Base-by-base conservation (phyloP, 352 stramenopile genomes). In the Thraustochytrium sp. region DNA sequence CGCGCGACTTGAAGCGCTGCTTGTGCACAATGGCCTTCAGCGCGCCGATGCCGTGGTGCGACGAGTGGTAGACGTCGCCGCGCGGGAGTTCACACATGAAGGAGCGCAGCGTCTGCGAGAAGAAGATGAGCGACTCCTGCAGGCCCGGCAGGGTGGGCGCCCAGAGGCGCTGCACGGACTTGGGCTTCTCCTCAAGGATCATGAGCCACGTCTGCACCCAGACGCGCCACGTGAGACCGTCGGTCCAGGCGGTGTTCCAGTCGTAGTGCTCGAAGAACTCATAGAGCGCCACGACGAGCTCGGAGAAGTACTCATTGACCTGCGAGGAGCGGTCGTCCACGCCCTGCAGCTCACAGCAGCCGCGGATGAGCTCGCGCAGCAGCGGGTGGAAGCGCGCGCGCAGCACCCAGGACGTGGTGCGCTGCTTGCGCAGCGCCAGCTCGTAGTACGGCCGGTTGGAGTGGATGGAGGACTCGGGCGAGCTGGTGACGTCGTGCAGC, bases 261-360 rank as follows among this genome's bases (percentile, higher is more conserved):
- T 80, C 68, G 42, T 80, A 80, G 44, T 80, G 68, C 68, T 80
- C 68, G 26, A 80, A 80, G 49, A 55, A 80, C 38, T 80, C 68
- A 31, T 80, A 80, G 18, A 80, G 53, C 18, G 68, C 68, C 0
- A 80, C 68, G 21, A 80, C 68, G 8, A 80, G 44, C 68, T 80
- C 68, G n/a, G 31, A 55, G n/a, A 80, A 80, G 53, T 80, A 80
- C 51, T 80, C 68, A 31, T 80, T 80, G 13, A 80, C 68, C 53
- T 80, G 42, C 0, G 31, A 55, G 11, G 31, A 55, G 37, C 68
- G 68, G 38, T 80, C 68, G 42, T 80, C 68, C 21, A 80, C 68
- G 42, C 68, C 68, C 51, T 80, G 68, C 23, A 80, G 68, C 51
- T 80, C 68, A 75, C 68, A 80, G 68, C 68, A 80, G 53, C 68